Evolutionary conservation across 2,329 filamentous ascomycete genomes (phyloP), one percentile per base, ranked within the genome.

Genomic region (Pestalotiopsis sp.): DNA sequence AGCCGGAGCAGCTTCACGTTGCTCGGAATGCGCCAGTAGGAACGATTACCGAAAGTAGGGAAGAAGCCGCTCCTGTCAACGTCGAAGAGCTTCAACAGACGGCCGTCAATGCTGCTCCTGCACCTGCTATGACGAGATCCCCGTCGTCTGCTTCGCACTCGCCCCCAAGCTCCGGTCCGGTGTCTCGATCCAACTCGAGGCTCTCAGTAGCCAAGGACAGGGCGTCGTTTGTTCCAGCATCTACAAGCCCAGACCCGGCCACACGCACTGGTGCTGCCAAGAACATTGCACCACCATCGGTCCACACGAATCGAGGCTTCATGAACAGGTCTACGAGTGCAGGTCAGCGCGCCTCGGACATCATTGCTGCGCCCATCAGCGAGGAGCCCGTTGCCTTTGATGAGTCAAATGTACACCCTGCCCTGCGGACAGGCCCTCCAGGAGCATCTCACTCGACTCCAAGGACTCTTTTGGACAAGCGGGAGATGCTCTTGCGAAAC

Each of bases 41-140:
- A 14, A 61, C 71, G 23, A 65, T 66, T 38, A 73, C 76, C 12
- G 74, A 74, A 49, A 71, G 76, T 27, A 75, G 81, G 63, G 91
- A 94, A 74, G 75, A 80, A 4, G 80, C 88, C 20, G 89, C 84
- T 3, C 91, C 91, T 1, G 85, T 94, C 20, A 83, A 92, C 68
- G 78, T 93, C 1, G 82, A 87, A 12, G 89, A 90, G 70, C 83
- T 94, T 40, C 86, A 91, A 72, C 89, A 91, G 78, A 91, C 91
- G 17, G 84, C 89, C 2, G 80, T 84, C 41, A 85, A 82, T 62
- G 87, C 84, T 12, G 77, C 82, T 2, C 84, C 84, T 3, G 78
- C 80, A 6, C 79, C 83, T 11, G 77, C 79, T 0, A 74, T 75
- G 14, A 70, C 78, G 2, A 75, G 77, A 58, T 74, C 78, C 1